Percentiles rank a stretch among this genome's conserved stretches.
These are phyloP conservation scores for Rhodosporidiobolus sp. DNA, from an alignment of 768 basidiomycete genomes.

Conservation along the genomic window DNA sequence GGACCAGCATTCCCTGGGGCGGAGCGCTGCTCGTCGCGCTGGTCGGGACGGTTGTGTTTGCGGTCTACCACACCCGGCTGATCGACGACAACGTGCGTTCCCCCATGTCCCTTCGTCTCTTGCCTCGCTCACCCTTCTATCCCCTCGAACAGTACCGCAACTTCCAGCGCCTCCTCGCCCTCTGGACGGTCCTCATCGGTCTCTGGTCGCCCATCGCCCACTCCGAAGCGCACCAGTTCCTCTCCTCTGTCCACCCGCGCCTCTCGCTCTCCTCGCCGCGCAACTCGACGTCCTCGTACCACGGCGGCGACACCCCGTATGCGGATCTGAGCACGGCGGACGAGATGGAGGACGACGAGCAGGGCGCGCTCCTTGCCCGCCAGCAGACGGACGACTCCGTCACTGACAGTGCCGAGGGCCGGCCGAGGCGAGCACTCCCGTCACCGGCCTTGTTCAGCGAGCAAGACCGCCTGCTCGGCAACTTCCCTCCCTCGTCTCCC, in stretches of 20 bases:
- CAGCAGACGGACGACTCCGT: too few species aligned
- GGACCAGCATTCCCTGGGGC: slow-evolving; percentile 58
- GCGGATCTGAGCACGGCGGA: not conserved
- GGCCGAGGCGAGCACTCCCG: not conserved
- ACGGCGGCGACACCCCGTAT: not conserved
- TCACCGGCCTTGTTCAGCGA: slow-evolving; percentile 25
- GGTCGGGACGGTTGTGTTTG: slow-evolving; percentile 62
- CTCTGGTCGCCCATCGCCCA: slow-evolving; percentile 64
- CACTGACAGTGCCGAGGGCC: not conserved
- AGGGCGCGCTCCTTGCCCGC: not conserved
- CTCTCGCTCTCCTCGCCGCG: slow-evolving; percentile 8
- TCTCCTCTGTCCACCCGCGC: slow-evolving; percentile 20
- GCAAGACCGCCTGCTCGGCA: slow-evolving; percentile 28
- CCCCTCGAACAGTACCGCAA: slow-evolving; percentile 18
- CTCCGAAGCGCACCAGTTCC: slow-evolving; percentile 25
- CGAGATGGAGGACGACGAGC: slow-evolving; percentile 1
- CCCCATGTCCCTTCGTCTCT: slow-evolving; percentile 35
- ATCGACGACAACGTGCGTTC: slow-evolving; percentile 67
- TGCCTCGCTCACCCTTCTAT: not conserved
- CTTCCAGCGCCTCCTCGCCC: slow-evolving; percentile 65
- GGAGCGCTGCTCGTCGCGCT: slow-evolving; percentile 56
- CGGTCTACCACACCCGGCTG: slow-evolving; percentile 78
- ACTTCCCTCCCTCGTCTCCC: not conserved
- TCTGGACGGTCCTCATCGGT: slow-evolving; percentile 96
- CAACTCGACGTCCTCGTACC: not conserved